Conservation (phyloP, 805 yeast genomes). For the Zygotorulaspora sp. region DNA sequence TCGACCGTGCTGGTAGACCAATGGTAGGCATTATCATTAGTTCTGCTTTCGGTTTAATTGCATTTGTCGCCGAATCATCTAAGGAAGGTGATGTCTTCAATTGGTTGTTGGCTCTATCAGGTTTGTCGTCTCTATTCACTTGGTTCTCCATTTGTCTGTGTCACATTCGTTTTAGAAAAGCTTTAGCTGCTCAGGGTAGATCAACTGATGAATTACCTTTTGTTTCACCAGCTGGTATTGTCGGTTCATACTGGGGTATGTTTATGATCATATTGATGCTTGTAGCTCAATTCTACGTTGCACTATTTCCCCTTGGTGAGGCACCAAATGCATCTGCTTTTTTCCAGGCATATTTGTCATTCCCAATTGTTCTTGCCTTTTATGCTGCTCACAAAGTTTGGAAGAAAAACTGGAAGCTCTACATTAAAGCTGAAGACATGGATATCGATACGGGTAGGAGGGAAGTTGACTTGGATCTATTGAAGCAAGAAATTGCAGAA, state of each 20-base stretch:
- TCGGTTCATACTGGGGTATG: conserved; percentile 63
- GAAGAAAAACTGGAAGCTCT: conserved; percentile 40
- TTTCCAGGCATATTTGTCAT: conserved; percentile 62
- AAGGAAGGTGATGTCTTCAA: conserved; percentile 52
- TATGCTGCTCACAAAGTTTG: conserved; percentile 56
- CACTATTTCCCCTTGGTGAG: conserved; percentile 61
- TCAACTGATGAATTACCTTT: conserved; percentile 62
- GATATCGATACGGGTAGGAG: conserved; percentile 64
- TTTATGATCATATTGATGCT: conserved; percentile 55
- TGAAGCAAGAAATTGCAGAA: conserved; percentile 50
- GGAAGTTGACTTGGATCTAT: conserved; percentile 48
- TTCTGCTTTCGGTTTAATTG: conserved; percentile 51
- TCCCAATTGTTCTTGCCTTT: conserved; percentile 55
- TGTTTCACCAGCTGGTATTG: conserved; percentile 61
- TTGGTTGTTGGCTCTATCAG: conserved; percentile 64
- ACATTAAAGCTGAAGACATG: conserved; percentile 45
- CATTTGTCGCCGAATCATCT: conserved; percentile 52
- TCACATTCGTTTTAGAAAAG: conserved; percentile 62
- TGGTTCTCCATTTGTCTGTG: conserved; percentile 59
- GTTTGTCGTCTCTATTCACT: conserved; percentile 56
- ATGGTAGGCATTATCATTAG: conserved; percentile 50
- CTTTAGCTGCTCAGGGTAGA: conserved; percentile 62
- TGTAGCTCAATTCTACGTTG: conserved; percentile 78
- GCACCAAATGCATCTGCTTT: conserved; percentile 51
- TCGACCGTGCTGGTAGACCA: conserved; percentile 67